Base-by-base conservation (phyloP, 257 asterid species). In the Coffea eugenioides region DNA sequence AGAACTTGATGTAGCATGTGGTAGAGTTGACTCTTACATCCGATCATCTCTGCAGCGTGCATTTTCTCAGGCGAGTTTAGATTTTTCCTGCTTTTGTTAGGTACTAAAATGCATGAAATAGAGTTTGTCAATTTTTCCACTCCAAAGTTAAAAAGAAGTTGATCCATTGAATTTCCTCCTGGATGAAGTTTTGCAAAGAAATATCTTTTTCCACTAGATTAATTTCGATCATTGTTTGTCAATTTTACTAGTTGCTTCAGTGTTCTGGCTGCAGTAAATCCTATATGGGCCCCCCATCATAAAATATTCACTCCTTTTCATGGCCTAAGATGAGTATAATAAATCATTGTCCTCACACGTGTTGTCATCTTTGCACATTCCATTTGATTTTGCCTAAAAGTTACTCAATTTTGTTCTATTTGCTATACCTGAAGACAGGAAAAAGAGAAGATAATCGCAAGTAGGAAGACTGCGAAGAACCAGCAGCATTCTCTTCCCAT, bases 381-480 rank as follows among this genome's bases (percentile, higher is more conserved):
- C 18, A 34, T 73, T 72, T 52, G 49, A 15, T 67, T 48, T 49
- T 64, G 36, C 72, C 56, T 73, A 83, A 81, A 80, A 80, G 54
- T 87, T 73, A 80, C 91, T 90, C 84, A 85, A 83, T 52, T 52
- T 16, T 79, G 79, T 80, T 70, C 62, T 83, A 75, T 88, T 86
- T 87, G 86, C 85, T 84, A 83, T 88, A 77, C 86, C 80, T 88
- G 88, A 90, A 88, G 94, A 93, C 98, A 95, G 99, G 97, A 89
- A 93, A 91, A 86, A 74, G 94, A 91, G 89, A 93, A 85, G 88
- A 66, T 90, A 82, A 84, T 88, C 84, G 82, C 94, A 71, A 87
- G 87, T 88, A 91, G 89, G 87, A 87, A 86, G 82, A 91, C 92
- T 41, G 87, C 92, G 69, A 92, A 90, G 83, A 85, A 77, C 73